Conservation (phyloP, 2,329 filamentous ascomycete species). For the Exserohilum turcica region DNA sequence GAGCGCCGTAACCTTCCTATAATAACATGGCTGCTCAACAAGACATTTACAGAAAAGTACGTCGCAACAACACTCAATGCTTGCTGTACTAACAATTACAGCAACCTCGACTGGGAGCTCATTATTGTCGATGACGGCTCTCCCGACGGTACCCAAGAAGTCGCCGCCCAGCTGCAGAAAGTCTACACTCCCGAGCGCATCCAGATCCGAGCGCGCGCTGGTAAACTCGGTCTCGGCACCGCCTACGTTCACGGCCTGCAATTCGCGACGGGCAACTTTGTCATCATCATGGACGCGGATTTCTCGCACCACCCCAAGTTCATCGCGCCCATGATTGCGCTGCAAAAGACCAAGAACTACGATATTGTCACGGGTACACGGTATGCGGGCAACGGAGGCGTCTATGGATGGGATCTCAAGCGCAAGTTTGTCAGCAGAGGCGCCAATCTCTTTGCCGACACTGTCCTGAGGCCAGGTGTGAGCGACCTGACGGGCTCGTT, state of each 20-base stretch:
- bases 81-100: conserved; percentile 45
- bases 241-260: conserved; percentile 95
- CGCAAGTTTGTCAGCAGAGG: conserved; percentile 76
- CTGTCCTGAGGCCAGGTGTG: conserved; percentile 87
- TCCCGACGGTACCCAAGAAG: conserved; percentile 89
- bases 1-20: conserved; percentile 97
- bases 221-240: conserved; percentile 95
- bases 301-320: conserved; percentile 99
- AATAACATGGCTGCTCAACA: conserved; percentile 90
- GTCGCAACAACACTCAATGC: conserved; percentile 33
- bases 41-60: conserved; percentile 87
- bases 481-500: conserved; percentile 96
- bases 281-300: conserved; percentile 99
- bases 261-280: conserved; percentile 88
- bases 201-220: conserved; percentile 82
- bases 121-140: conserved; percentile 98
- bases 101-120: conserved; percentile 94
- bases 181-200: conserved; percentile 78
- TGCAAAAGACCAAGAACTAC: conserved; percentile 78
- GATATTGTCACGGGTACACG: conserved; percentile 97
- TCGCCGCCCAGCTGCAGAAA: conserved; percentile 88
- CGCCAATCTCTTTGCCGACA: conserved; percentile 95
- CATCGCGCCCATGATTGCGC: conserved; percentile 89
- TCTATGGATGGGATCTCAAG: conserved; percentile 96
- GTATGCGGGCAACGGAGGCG: conserved; percentile 83